Evolutionary conservation across 164 flowering plant genomes (phyloP).

Genomic region (Dillenia suffruticosa): DNA sequence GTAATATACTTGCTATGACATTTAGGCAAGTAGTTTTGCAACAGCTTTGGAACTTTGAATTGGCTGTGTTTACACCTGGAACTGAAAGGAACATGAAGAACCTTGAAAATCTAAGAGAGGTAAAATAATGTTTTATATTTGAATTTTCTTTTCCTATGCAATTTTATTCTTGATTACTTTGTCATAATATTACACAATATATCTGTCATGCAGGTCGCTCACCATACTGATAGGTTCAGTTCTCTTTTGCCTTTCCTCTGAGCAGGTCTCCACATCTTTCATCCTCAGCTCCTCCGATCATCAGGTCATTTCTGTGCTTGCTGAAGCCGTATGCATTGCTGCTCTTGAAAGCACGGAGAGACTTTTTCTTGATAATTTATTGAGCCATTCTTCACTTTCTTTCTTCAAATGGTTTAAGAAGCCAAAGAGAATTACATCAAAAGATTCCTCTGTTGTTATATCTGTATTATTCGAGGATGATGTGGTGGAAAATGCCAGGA

Average conservation of each 20-base stretch:
- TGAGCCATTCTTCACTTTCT: conserved; percentile 23
- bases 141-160: neutral
- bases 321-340: conserved; percentile 68
- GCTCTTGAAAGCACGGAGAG: conserved; percentile 61
- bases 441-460: conserved; percentile 55
- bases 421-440: conserved; percentile 40
- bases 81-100: conserved; percentile 68
- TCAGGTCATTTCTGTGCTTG: conserved; percentile 54
- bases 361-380: conserved; percentile 24
- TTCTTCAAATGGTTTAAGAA: conserved; percentile 53
- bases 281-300: conserved; percentile 64
- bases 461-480: conserved; percentile 51
- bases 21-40: conserved; percentile 85
- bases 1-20: conserved; percentile 83
- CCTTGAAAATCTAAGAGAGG: conserved; percentile 77
- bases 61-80: conserved; percentile 63
- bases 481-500: conserved; percentile 55
- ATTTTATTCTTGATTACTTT: conserved; percentile 4
- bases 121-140: conserved; percentile 16
- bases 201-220: conserved; percentile 46
- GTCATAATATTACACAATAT: conserved; percentile 23
- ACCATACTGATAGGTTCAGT: conserved; percentile 57
- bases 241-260: conserved; percentile 59
- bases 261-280: conserved; percentile 64
- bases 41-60: conserved; percentile 68